A percentile compares a stretch with the other conserved stretches of the same genome.
phyloP scores from a whole-genome alignment of 495 filamentous ascomycete species.

The Trichocladium antarcticum region DNA sequence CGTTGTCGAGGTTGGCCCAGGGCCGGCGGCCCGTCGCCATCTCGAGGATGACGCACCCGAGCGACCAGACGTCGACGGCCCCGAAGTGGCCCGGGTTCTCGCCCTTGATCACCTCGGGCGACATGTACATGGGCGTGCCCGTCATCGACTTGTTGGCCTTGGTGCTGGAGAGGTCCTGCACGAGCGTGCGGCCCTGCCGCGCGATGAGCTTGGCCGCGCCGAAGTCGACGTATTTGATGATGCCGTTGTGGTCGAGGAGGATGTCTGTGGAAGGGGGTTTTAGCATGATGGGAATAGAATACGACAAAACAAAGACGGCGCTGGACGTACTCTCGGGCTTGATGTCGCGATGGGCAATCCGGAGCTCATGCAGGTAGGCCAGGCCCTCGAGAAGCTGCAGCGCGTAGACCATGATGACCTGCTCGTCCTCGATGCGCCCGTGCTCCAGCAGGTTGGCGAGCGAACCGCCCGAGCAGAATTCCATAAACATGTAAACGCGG shows the following conservation, averaged over 20 bases:
- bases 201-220: slow-evolving; percentile 96
- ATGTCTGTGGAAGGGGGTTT: slow-evolving; percentile 49
- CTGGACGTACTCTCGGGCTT: slow-evolving; percentile 93
- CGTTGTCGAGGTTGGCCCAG: slow-evolving; percentile 96
- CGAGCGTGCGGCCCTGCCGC: slow-evolving; percentile 78
- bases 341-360: slow-evolving; percentile 92
- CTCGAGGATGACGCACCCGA: slow-evolving; percentile 93
- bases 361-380: slow-evolving; percentile 81
- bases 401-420: slow-evolving; percentile 94
- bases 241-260: slow-evolving; percentile 90
- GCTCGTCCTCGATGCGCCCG: slow-evolving; percentile 94
- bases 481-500: slow-evolving; percentile 99
- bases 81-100: slow-evolving; percentile 61
- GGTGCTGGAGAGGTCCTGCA: slow-evolving; percentile 45
- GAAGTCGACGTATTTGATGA: slow-evolving; percentile 99
- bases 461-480: slow-evolving; percentile 92
- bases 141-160: slow-evolving; percentile 87
- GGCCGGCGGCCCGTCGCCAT: slow-evolving; percentile 94
- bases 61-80: slow-evolving; percentile 93
- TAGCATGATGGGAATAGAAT: slow-evolving; percentile 8
- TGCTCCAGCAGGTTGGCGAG: slow-evolving; percentile 86
- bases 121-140: slow-evolving; percentile 99
- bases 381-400: slow-evolving; percentile 92
- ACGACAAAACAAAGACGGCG: neutral
- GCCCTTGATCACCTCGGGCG: slow-evolving; percentile 93